Percentiles rank a stretch among this genome's conserved stretches.
These are phyloP conservation scores for Gastrodia elata DNA, from an alignment of 106 monocot genomes.

Conservation along the genomic window DNA sequence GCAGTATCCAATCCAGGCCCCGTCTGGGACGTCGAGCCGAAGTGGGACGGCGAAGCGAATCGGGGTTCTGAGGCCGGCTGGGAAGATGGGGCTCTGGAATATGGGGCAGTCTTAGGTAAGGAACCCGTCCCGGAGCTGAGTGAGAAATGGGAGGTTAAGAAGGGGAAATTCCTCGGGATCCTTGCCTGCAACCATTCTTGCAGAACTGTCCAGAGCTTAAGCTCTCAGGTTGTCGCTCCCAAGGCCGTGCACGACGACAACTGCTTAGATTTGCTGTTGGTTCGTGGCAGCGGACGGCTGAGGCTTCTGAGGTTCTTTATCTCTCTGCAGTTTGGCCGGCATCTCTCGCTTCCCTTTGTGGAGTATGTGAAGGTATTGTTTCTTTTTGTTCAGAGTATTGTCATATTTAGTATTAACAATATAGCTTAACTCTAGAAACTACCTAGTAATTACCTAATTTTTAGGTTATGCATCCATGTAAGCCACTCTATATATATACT, in stretches of 20 bases:
- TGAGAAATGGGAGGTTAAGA: slow-evolving; percentile 70
- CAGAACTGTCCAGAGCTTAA: slow-evolving; percentile 81
- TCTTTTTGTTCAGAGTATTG: background rate
- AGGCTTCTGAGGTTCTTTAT: slow-evolving; percentile 68
- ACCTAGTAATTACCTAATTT: too few species aligned
- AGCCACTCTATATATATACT: too few species aligned
- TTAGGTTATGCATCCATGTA: too few species aligned
- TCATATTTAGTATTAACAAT: too few species aligned
- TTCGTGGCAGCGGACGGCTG: slow-evolving; percentile 73
- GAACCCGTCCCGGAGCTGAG: slow-evolving; percentile 34
- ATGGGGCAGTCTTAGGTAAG: slow-evolving; percentile 22
- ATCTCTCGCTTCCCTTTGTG: slow-evolving; percentile 81
- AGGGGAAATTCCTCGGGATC: slow-evolving; percentile 76
- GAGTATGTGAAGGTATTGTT: slow-evolving; percentile 89
- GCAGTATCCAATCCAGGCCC: slow-evolving; percentile 75
- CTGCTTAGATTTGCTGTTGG: slow-evolving; percentile 68
- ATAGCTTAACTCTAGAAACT: too few species aligned
- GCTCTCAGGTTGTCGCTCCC: slow-evolving; percentile 82
- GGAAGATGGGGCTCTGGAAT: slow-evolving; percentile 29
- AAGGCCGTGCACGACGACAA: slow-evolving; percentile 75
- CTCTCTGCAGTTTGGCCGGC: slow-evolving; percentile 57
- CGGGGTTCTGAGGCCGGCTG: slow-evolving; percentile 44
- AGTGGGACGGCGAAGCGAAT: slow-evolving; percentile 53
- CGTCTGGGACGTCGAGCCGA: slow-evolving; percentile 57
- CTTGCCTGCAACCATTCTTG: slow-evolving; percentile 90